Evolutionary conservation across 192 early-diverging fungal genomes (phyloP).

Genomic region (Cetraspora pellucida): DNA sequence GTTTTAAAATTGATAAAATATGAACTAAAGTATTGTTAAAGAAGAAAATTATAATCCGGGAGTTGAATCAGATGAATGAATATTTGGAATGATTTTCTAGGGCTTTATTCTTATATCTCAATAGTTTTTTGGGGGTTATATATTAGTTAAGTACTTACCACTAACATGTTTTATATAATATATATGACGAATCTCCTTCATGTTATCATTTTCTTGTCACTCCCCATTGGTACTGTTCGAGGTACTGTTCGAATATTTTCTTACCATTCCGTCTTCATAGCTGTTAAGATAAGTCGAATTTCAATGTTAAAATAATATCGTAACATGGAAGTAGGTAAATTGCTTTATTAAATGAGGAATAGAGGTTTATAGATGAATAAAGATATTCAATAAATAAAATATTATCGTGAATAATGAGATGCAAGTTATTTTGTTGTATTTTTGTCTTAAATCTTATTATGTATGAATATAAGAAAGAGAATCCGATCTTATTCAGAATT

Average conservation of each 20-base stretch:
- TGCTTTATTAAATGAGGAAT: slow-evolving; percentile 5
- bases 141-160: not conserved
- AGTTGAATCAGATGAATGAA: slow-evolving; percentile 18
- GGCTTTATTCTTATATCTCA: too few species aligned
- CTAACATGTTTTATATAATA: not conserved
- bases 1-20: not conserved
- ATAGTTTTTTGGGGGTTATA: too few species aligned
- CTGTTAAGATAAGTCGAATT: slow-evolving; percentile 7
- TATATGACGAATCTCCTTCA: not conserved
- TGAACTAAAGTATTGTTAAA: slow-evolving; percentile 25
- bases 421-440: too few species aligned
- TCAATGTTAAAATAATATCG: not conserved
- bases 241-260: slow-evolving; percentile 1
- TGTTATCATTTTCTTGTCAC: not conserved
- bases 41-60: not conserved
- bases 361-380: not conserved
- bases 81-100: not conserved
- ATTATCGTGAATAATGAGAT: too few species aligned
- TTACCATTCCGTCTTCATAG: not conserved
- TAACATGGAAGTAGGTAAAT: not conserved
- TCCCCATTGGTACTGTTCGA: slow-evolving; percentile 27
- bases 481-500: too few species aligned
- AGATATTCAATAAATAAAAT: not conserved
- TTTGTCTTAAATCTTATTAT: too few species aligned
- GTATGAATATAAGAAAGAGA: too few species aligned